Percentiles rank a stretch among this genome's conserved stretches.
Conservation (phyloP, 352 stramenopile species). For the Phytophthora sansomeana region DNA sequence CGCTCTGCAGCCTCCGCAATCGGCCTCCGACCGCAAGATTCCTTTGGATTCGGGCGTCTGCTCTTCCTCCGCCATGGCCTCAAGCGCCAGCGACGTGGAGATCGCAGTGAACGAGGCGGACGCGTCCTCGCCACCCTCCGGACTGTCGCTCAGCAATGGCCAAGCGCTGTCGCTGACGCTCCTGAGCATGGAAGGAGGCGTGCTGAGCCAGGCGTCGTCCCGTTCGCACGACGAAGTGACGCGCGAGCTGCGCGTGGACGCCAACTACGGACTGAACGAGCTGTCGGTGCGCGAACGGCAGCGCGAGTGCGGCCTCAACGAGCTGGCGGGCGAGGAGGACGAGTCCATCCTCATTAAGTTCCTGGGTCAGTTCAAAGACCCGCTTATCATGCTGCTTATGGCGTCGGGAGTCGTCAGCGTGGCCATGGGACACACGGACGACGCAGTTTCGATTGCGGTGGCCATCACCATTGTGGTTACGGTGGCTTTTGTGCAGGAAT, state of each 20-base stretch:
- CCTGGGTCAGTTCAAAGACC: conserved; percentile 96
- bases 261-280: conserved; percentile 65
- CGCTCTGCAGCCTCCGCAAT: conserved; percentile 1
- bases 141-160: conserved; percentile 21
- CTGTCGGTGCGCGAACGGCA: conserved; percentile 67
- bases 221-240: conserved; percentile 64
- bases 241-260: conserved; percentile 71
- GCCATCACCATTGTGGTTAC: conserved; percentile 97
- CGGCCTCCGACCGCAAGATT: conserved; percentile 8
- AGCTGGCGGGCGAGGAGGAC: conserved; percentile 75
- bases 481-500: conserved; percentile 95
- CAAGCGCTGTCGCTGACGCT: conserved; percentile 25
- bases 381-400: conserved; percentile 96
- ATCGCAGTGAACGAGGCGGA: conserved; percentile 13
- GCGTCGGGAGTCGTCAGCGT: conserved; percentile 92
- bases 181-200: conserved; percentile 20
- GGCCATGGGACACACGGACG: conserved; percentile 94
- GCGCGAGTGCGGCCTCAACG: conserved; percentile 75
- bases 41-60: not conserved
- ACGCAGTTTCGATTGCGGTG: conserved; percentile 96
- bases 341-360: conserved; percentile 94
- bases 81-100: conserved; percentile 20
- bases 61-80: conserved; percentile 7
- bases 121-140: conserved; percentile 10
- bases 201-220: conserved; percentile 51